Percentiles rank a stretch among this genome's conserved stretches.
Evolutionary conservation across 768 basidiomycete species (phyloP).

Genomic region (Phlegmacium glaucopus): DNA sequence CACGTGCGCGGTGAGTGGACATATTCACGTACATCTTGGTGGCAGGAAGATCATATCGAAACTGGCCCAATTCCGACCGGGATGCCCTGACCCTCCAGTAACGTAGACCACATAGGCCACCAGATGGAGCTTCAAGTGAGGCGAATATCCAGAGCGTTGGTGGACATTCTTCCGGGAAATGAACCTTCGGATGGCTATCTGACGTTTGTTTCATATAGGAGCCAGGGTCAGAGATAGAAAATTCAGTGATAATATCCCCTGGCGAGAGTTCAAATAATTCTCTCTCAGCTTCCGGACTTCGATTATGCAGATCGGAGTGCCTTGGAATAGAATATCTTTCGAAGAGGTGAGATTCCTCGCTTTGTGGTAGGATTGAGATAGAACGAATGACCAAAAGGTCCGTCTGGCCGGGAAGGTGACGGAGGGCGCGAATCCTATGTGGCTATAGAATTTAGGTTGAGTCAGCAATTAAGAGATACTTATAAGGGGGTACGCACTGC

Average conservation of each 20-base stretch:
- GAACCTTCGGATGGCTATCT: constrained; percentile 16
- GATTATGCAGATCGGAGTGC: constrained; percentile 8
- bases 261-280: constrained; percentile 5
- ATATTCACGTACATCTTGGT: neutral
- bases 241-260: constrained; percentile 15
- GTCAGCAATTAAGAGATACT: neutral
- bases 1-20: neutral
- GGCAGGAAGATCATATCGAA: neutral
- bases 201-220: constrained; percentile 20
- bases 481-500: constrained; percentile 15
- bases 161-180: constrained; percentile 14
- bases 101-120: constrained; percentile 19
- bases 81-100: constrained; percentile 21
- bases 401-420: constrained; percentile 47
- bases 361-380: constrained; percentile 13
- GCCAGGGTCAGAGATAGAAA: constrained; percentile 40
- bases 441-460: constrained; percentile 25
- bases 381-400: constrained; percentile 50
- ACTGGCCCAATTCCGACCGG: neutral
- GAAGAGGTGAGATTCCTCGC: constrained; percentile 20
- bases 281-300: constrained; percentile 10
- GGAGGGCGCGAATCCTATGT: constrained; percentile 49
- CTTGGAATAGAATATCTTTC: constrained; percentile 26
- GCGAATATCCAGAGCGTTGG: constrained; percentile 25
- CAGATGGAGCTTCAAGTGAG: constrained; percentile 12